These are phyloP conservation scores for Pseudovirgaria hyperparasitica DNA, from an alignment of 2,329 filamentous ascomycete species.

Conservation along the genomic window DNA sequence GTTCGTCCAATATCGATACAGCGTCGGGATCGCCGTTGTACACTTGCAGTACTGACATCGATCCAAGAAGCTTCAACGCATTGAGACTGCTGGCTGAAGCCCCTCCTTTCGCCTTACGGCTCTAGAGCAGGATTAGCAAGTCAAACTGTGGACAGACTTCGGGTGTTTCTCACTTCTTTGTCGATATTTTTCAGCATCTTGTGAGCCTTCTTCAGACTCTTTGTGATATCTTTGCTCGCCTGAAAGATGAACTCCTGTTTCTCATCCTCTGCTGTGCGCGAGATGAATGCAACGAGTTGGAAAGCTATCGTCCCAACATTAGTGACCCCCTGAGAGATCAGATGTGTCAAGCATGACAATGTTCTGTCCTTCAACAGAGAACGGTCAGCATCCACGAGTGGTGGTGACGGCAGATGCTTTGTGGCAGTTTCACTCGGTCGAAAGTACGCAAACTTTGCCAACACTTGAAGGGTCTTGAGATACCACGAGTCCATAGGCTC, in stretches of 20 bases:
- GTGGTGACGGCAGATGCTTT: conserved; percentile 27
- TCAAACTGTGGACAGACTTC: background rate
- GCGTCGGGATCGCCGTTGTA: conserved; percentile 86
- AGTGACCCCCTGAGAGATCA: conserved; percentile 28
- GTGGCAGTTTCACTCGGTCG: conserved; percentile 21
- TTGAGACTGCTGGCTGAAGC: conserved; percentile 36
- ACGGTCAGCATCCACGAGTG: conserved; percentile 34
- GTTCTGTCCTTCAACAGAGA: conserved; percentile 42
- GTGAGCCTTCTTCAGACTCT: conserved; percentile 21
- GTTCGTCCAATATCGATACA: conserved; percentile 66
- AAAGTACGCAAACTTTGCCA: conserved; percentile 40
- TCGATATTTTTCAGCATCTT: conserved; percentile 17
- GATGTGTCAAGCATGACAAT: conserved; percentile 40
- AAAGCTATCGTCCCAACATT: conserved; percentile 13
- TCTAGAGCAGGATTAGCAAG: conserved; percentile 5
- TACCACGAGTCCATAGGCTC: conserved; percentile 29
- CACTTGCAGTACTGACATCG: conserved; percentile 72
- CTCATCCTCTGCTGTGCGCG: conserved; percentile 16
- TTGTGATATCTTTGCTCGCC: conserved; percentile 31
- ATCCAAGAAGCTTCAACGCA: conserved; percentile 69
- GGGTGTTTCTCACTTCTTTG: conserved; percentile 11
- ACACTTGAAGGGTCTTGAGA: conserved; percentile 29
- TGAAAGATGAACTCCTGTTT: conserved; percentile 33
- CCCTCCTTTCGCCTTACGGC: conserved; percentile 11
- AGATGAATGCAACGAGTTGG: conserved; percentile 17